A percentile compares a stretch with the other conserved stretches of the same genome.
Evolutionary conservation across 2,329 filamentous ascomycete species (phyloP).

Genomic region (Fusarium miscanthi): DNA sequence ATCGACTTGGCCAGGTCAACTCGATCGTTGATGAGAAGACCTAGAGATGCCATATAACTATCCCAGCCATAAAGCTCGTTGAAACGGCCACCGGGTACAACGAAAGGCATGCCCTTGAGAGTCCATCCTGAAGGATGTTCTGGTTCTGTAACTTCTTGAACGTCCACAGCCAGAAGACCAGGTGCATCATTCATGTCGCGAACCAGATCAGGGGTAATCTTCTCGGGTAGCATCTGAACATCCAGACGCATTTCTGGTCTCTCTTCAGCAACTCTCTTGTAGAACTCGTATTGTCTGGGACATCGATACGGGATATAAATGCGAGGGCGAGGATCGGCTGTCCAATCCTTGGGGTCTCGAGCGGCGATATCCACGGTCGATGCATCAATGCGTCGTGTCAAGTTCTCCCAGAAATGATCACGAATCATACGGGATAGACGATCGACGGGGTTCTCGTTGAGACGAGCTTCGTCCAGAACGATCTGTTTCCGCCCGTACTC

Average conservation of each 20-base stretch:
- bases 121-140: conserved; percentile 71
- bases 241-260: conserved; percentile 88
- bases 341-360: conserved; percentile 95
- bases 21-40: conserved; percentile 85
- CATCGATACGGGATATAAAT: conserved; percentile 90
- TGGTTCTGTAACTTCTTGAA: conserved; percentile 79
- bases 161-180: conserved; percentile 88
- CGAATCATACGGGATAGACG: conserved; percentile 87
- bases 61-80: conserved; percentile 99
- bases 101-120: conserved; percentile 85
- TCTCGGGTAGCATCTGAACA: conserved; percentile 80
- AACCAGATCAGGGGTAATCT: conserved; percentile 84
- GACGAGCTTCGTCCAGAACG: conserved; percentile 86
- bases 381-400: conserved; percentile 91
- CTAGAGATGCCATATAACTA: conserved; percentile 97
- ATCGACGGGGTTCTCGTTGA: conserved; percentile 96
- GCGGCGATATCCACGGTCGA: conserved; percentile 88
- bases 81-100: conserved; percentile 97
- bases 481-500: conserved; percentile 91
- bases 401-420: conserved; percentile 90
- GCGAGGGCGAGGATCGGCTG: conserved; percentile 84
- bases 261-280: conserved; percentile 80
- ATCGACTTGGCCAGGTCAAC: conserved; percentile 91
- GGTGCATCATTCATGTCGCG: conserved; percentile 87
- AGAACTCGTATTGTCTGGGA: conserved; percentile 91